These are phyloP conservation scores for Aspergillus costaricaensis DNA, from an alignment of 2,329 filamentous ascomycete species.

Conservation along the genomic window DNA sequence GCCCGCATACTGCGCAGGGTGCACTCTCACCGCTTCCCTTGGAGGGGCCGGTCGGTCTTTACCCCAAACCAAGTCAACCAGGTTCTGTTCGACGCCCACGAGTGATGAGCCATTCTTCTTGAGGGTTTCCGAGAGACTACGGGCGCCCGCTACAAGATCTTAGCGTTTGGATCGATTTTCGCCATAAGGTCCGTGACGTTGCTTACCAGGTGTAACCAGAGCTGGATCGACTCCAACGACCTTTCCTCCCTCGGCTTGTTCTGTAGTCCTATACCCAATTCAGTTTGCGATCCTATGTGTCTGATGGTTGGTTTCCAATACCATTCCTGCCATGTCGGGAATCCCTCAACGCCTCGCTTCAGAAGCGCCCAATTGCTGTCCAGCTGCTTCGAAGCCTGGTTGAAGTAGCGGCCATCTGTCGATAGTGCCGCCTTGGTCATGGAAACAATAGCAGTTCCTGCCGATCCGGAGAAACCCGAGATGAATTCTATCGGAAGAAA, in stretches of 20 bases:
- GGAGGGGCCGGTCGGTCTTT: conserved; percentile 71
- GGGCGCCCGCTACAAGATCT: conserved; percentile 56
- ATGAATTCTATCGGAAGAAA: conserved; percentile 65
- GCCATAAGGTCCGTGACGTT: neutral
- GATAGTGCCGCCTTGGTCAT: conserved; percentile 83
- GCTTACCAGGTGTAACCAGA: conserved; percentile 69
- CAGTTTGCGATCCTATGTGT: conserved; percentile 8
- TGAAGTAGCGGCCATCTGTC: conserved; percentile 97
- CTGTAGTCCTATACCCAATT: conserved; percentile 58
- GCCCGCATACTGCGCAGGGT: conserved; percentile 73
- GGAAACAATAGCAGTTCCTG: conserved; percentile 87
- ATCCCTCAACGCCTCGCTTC: conserved; percentile 90
- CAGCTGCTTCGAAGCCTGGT: conserved; percentile 87
- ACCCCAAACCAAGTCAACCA: conserved; percentile 91
- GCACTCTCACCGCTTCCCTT: conserved; percentile 71
- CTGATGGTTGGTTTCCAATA: conserved; percentile 39
- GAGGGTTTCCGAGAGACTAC: conserved; percentile 81
- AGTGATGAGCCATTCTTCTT: conserved; percentile 80
- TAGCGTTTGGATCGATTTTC: conserved; percentile 6
- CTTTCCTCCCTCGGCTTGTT: conserved; percentile 84
- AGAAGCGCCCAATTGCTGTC: conserved; percentile 88
- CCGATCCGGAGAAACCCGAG: conserved; percentile 91
- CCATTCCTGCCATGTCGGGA: conserved; percentile 98
- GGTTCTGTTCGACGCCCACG: conserved; percentile 73
- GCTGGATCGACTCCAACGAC: conserved; percentile 88